Evolutionary conservation across 2,329 filamentous ascomycete genomes (phyloP).

Genomic region (Diaporthe nobilis): DNA sequence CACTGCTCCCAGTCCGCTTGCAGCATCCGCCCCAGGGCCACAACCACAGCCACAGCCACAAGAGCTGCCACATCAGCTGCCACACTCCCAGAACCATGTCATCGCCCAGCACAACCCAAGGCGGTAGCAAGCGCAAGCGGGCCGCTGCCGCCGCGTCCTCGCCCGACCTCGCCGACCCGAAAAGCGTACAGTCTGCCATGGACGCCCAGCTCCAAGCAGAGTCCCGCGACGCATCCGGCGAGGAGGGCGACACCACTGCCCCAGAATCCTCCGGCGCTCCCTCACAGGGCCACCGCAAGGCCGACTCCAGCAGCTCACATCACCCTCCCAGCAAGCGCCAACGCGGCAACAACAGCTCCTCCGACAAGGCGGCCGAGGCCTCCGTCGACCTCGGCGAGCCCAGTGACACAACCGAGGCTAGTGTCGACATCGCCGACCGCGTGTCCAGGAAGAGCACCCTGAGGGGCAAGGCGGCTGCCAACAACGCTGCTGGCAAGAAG

Average conservation of each 20-base stretch:
- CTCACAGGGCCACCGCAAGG: conserved; percentile 69
- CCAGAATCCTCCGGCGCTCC: conserved; percentile 65
- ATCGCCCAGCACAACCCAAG: conserved; percentile 66
- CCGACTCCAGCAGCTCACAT: conserved; percentile 57
- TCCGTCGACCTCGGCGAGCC: conserved; percentile 76
- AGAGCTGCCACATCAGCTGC: conserved; percentile 4
- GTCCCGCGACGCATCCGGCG: conserved; percentile 85
- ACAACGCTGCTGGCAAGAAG: conserved; percentile 57
- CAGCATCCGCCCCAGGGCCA: neutral
- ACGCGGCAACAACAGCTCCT: conserved; percentile 56
- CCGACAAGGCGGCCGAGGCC: conserved; percentile 53
- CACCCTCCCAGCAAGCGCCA: conserved; percentile 82
- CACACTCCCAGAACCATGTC: conserved; percentile 63
- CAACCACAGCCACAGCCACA: conserved; percentile 30
- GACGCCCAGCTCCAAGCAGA: conserved; percentile 74
- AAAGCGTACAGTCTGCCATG: conserved; percentile 57
- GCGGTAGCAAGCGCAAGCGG: conserved; percentile 84
- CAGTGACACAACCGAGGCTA: conserved; percentile 78
- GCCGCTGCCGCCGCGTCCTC: conserved; percentile 66
- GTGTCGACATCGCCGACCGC: conserved; percentile 75
- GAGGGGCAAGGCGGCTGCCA: conserved; percentile 55
- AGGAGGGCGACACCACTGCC: conserved; percentile 83
- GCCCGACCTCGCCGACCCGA: conserved; percentile 49
- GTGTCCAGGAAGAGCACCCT: conserved; percentile 65
- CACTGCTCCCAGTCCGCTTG: conserved; percentile 26